These are phyloP conservation scores for Acacia confusa DNA, from an alignment of 306 rosid genomes.

Conservation along the genomic window DNA sequence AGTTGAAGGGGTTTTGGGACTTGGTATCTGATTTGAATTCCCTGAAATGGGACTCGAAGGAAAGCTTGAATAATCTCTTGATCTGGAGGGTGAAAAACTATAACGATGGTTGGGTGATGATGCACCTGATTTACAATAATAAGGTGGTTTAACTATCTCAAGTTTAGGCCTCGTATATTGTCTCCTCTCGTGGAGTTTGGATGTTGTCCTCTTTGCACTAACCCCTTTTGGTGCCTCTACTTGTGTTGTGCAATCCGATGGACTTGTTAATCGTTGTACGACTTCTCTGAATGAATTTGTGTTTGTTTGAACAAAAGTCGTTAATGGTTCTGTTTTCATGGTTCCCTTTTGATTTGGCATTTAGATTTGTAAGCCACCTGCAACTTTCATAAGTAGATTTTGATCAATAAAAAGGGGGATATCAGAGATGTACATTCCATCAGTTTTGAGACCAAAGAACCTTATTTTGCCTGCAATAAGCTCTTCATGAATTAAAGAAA, in stretches of 20 bases:
- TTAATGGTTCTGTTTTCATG: conserved; percentile 55
- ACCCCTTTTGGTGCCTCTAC: conserved; percentile 30
- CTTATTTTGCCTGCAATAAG: no score
- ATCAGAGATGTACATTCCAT: no score
- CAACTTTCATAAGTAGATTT: neutral
- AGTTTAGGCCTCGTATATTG: conserved; percentile 75
- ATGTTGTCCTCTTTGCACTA: conserved; percentile 33
- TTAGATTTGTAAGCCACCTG: conserved; percentile 20
- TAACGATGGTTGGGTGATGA: conserved; percentile 11
- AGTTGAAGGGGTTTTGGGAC: conserved; percentile 66
- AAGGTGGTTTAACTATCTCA: conserved; percentile 67
- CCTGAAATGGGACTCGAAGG: conserved; percentile 48
- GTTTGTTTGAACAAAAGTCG: conserved; percentile 79
- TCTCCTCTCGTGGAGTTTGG: conserved; percentile 81
- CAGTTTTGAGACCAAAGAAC: no score
- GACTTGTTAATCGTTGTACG: conserved; percentile 78
- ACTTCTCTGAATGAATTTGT: conserved; percentile 66
- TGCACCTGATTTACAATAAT: conserved; percentile 32
- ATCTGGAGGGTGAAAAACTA: conserved; percentile 40
- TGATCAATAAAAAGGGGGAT: no score
- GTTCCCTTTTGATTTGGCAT: conserved; percentile 10
- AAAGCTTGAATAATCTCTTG: conserved; percentile 30
- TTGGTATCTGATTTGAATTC: conserved; percentile 41
- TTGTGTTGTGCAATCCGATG: conserved; percentile 42
- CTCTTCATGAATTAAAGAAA: neutral